Base-by-base conservation (phyloP, 2,329 filamentous ascomycete species). In the Onygenales sp. region DNA sequence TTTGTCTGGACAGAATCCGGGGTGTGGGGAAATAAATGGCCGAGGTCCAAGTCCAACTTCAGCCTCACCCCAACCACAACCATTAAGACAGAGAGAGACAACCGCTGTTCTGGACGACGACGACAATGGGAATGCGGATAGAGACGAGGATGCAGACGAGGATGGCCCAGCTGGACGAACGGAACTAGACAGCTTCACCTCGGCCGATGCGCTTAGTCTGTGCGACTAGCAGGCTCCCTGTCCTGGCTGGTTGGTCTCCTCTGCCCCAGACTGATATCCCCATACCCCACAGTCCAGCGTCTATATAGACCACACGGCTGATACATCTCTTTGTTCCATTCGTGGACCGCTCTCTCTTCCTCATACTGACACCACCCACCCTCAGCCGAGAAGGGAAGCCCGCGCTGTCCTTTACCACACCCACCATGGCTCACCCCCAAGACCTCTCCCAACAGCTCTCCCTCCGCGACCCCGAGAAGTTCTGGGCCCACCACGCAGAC, bases 401-500 rank as follows among this genome's bases (percentile, higher is more conserved):
- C 21, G 1, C 21, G 21, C 21, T 27, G 21, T 27, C 21, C 21
- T 27, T 27, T 27, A 14, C 7, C 21, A 47, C 42, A 11, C 10
- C 5, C 43, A 61, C 57, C 49, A 59, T 63, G 59, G 10, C 64
- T 50, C 66, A 72, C 52, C 64, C 65, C 8, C 79, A 82, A 67
- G 73, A 80, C 59, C 55, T 62, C n/a, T 72, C 77, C n/a, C 74
- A 79, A 59, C 57, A 65, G 3, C 62, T 66, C 56, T 91, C 87
- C 51, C 78, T 93, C 48, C 67, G 71, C n/a, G 73, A 86, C 58
- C 87, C 87, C 0, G 80, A 86, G 57, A 65, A 72, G 5, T 94
- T 94, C 72, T 95, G 89, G 89, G 73, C 73, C 21, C 75, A 78
- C 53, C 87, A 93, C 64, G 89, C 89, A 5, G 75, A 82, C 44